Base-by-base conservation (phyloP, 2,329 filamentous ascomycete species). In the Fusarium illudens region DNA sequence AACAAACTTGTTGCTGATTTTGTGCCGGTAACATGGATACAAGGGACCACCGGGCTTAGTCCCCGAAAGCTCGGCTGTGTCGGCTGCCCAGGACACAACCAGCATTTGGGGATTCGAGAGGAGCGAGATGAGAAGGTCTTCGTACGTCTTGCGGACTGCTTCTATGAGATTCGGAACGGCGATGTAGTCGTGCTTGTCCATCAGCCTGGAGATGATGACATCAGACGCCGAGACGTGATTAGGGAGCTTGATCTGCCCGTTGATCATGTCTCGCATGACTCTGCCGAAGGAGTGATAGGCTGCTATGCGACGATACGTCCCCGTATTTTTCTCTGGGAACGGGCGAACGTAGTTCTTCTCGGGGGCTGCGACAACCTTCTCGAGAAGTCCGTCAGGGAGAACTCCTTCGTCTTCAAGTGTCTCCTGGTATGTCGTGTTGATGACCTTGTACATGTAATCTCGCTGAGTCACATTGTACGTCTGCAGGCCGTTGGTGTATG, bases 41-140 rank as follows among this genome's bases (percentile, higher is more conserved):
- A 44, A 19, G 2, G 68, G 22, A 2, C 60, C 68, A n/a, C 65
- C 69, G 1, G 20, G 10, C 1, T 36, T 42, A 2, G 57, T 53
- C 1, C 69, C 69, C 1, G 69, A 67, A 0, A 52, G 53, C n/a
- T 68, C 56, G 10, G 58, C 46, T 3, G 63, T 49, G 25, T 70
- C 48, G 3, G 57, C 29, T 0, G 69, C 69, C 69, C 69, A 71
- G 1, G 68, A 51, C 2, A 71, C 69, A 9, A 56, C 65, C 11
- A 69, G 56, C n/a, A 71, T 48, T n/a, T 69, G 58, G 1, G 68
- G 68, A 8, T 71, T 64, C 0, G 68, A 71, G 13, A 71, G 54
- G 5, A 71, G 56, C 0, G 69, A 71, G 5, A 71, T 65, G 2
- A 71, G 53, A 2, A 71, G 33, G 4, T 71, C 68, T 13, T 71